Percentiles rank a stretch among this genome's conserved stretches.
Conservation (phyloP, 208 protist species). For the Trypanosoma rangeli region DNA sequence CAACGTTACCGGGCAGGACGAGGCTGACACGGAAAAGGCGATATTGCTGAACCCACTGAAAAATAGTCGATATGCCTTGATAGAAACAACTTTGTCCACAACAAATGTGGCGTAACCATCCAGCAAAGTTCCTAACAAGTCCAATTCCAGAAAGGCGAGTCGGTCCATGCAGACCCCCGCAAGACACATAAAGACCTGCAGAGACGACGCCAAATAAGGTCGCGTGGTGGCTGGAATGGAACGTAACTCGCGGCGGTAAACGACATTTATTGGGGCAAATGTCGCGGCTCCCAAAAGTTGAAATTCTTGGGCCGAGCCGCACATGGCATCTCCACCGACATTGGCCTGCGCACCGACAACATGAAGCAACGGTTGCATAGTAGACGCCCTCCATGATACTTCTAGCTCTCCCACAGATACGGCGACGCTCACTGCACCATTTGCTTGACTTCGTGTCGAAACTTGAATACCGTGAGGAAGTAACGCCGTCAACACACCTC, state of each 20-base stretch:
- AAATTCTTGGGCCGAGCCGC: constrained; percentile 18
- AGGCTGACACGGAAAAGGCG: constrained; percentile 28
- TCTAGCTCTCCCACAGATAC: background rate
- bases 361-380: background rate
- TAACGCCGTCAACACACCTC: background rate
- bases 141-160: constrained; percentile 25
- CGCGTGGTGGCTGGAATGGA: constrained; percentile 23
- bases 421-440: background rate
- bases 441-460: background rate
- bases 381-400: background rate
- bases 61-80: constrained; percentile 47
- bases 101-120: constrained; percentile 27
- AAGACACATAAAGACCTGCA: constrained; percentile 38
- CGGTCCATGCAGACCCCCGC: constrained; percentile 24
- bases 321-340: constrained; percentile 1
- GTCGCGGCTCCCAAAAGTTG: constrained; percentile 22
- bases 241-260: constrained; percentile 18
- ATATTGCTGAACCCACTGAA: constrained; percentile 66
- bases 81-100: constrained; percentile 43
- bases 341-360: background rate
- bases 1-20: constrained; percentile 21
- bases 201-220: constrained; percentile 46
- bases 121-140: constrained; percentile 15
- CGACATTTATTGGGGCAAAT: constrained; percentile 19
- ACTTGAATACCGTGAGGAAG: constrained; percentile 2